phyloP scores from a whole-genome alignment of 108 stramenopile genomes.

The Seminavis robusta region DNA sequence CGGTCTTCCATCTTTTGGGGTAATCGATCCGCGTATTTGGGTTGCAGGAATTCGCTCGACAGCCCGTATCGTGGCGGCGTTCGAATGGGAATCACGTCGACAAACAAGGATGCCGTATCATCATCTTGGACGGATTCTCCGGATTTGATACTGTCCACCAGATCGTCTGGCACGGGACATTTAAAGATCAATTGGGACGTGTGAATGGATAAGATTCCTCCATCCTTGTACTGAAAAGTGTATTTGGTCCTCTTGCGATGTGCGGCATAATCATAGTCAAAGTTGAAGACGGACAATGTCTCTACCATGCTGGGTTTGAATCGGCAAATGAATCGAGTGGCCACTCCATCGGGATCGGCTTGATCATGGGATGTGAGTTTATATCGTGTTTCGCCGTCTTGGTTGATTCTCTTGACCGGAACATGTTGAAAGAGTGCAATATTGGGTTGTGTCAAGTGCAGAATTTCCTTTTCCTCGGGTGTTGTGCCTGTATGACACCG shows the following conservation, averaged over 20 bases:
- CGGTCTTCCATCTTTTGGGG: constrained; percentile 6
- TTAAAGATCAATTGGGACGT: constrained; percentile 74
- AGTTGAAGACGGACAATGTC: constrained; percentile 59
- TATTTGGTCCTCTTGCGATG: constrained; percentile 47
- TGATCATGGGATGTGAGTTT: constrained; percentile 74
- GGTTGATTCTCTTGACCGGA: constrained; percentile 50
- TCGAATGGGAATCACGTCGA: constrained; percentile 82
- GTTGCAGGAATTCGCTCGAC: constrained; percentile 59
- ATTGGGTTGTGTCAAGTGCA: constrained; percentile 61
- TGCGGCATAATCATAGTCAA: constrained; percentile 80
- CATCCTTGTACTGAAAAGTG: constrained; percentile 59
- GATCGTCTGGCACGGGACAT: constrained; percentile 69
- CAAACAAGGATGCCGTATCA: constrained; percentile 61
- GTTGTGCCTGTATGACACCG: constrained; percentile 56
- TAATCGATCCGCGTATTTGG: constrained; percentile 41
- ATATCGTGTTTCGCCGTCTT: constrained; percentile 39
- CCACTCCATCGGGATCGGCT: constrained; percentile 75
- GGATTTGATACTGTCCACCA: constrained; percentile 37
- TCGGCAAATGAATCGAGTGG: constrained; percentile 83
- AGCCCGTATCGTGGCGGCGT: constrained; percentile 78
- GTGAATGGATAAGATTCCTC: constrained; percentile 71
- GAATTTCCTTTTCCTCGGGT: constrained; percentile 17
- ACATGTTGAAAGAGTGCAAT: constrained; percentile 84
- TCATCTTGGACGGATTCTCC: constrained; percentile 65
- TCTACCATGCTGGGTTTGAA: constrained; percentile 74